phyloP scores from a whole-genome alignment of 2,329 filamentous ascomycete genomes.

The Claviceps digitariae region DNA sequence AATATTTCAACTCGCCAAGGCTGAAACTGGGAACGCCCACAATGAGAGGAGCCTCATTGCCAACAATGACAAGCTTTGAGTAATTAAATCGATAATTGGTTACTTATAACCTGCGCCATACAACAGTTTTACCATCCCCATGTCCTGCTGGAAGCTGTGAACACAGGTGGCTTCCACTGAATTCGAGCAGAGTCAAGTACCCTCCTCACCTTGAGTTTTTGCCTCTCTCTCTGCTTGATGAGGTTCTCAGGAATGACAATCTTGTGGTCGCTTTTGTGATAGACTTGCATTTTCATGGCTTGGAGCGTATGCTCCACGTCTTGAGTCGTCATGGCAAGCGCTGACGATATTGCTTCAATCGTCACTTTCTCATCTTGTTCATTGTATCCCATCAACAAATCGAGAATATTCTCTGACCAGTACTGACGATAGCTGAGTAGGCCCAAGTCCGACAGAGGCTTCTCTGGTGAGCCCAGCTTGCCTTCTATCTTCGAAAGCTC shows the following conservation, averaged over 20 bases:
- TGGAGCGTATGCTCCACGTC: conserved; percentile 93
- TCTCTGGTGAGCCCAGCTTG: conserved; percentile 91
- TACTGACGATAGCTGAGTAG: conserved; percentile 91
- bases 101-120: neutral
- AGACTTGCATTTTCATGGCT: conserved; percentile 87
- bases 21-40: neutral
- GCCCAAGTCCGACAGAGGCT: conserved; percentile 87
- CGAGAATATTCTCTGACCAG: conserved; percentile 91
- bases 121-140: conserved; percentile 68
- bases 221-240: conserved; percentile 65
- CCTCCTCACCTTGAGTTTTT: conserved; percentile 63
- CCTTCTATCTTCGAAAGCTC: conserved; percentile 90
- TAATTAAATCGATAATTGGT: neutral
- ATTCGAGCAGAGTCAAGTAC: conserved; percentile 66
- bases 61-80: neutral
- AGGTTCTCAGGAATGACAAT: conserved; percentile 82
- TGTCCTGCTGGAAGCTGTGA: conserved; percentile 75
- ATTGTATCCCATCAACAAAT: conserved; percentile 63
- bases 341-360: conserved; percentile 68
- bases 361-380: conserved; percentile 59
- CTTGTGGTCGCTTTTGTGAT: conserved; percentile 93
- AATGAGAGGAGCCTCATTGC: neutral
- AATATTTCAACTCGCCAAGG: neutral
- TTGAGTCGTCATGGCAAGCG: conserved; percentile 89
- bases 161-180: conserved; percentile 93